Percentiles rank a stretch among this genome's conserved stretches.
Evolutionary conservation across 106 monocot species (phyloP).

Genomic region (Triglochin maritima): DNA sequence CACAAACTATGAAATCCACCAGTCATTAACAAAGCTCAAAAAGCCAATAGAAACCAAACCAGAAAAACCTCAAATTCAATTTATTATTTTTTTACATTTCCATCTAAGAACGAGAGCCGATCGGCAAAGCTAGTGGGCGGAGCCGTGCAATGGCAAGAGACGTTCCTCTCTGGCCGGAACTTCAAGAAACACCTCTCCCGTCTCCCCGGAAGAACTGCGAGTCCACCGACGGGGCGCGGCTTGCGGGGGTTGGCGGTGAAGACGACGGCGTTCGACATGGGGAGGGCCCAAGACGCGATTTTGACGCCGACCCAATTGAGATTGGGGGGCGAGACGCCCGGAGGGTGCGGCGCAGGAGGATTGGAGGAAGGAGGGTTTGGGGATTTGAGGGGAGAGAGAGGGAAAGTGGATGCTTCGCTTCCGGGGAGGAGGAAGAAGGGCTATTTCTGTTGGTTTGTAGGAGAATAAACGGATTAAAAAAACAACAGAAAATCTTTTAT

Average conservation of each 20-base stretch:
- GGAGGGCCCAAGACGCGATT: background rate
- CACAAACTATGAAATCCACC: too few relatives aligned
- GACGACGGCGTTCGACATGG: conserved; percentile 16
- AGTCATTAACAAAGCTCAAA: background rate
- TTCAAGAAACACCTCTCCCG: background rate
- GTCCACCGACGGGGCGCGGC: conserved; percentile 1
- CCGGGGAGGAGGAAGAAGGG: too few relatives aligned
- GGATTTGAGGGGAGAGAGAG: too few relatives aligned
- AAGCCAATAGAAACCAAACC: background rate
- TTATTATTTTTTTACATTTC: conserved; percentile 16
- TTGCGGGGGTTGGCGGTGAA: conserved; percentile 4
- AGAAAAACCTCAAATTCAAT: background rate
- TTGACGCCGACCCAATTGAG: background rate
- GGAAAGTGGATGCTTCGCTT: too few relatives aligned
- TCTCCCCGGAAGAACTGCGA: background rate
- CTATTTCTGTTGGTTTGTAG: too few relatives aligned
- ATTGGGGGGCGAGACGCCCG: too few relatives aligned
- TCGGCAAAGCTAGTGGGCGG: conserved; percentile 29
- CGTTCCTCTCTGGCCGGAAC: conserved; percentile 3
- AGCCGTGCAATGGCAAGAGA: conserved; percentile 29
- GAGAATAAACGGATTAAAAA: too few relatives aligned
- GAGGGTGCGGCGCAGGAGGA: too few relatives aligned
- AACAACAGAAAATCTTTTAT: too few relatives aligned
- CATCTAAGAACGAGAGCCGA: conserved; percentile 16
- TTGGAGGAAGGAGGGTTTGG: too few relatives aligned